A percentile compares a stretch with the other conserved stretches of the same genome.
These are phyloP conservation scores for Rhexocercosporidium sp. DNA, from an alignment of 2,329 filamentous ascomycete species.

Conservation along the genomic window DNA sequence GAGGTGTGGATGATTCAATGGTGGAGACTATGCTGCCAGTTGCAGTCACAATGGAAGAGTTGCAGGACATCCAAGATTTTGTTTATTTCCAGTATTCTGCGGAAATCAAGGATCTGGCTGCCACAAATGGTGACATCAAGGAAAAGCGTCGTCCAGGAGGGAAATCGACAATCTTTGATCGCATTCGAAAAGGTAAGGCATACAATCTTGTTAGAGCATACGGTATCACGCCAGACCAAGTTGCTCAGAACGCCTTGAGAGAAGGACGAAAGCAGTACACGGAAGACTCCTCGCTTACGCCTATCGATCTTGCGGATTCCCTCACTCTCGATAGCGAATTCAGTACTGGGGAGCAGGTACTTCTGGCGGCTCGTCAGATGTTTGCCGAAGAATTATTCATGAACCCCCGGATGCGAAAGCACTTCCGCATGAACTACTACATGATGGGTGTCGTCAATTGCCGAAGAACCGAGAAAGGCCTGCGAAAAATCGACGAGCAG, in stretches of 20 bases:
- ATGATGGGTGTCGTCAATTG: slow-evolving; percentile 84
- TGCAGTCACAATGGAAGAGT: slow-evolving; percentile 88
- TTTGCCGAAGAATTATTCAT: slow-evolving; percentile 89
- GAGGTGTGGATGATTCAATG: slow-evolving; percentile 71
- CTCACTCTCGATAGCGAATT: slow-evolving; percentile 75
- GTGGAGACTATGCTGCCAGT: slow-evolving; percentile 82
- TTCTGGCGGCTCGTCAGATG: slow-evolving; percentile 82
- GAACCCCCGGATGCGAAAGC: slow-evolving; percentile 87
- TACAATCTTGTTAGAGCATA: slow-evolving; percentile 87
- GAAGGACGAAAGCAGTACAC: slow-evolving; percentile 80
- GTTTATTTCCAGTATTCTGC: slow-evolving; percentile 90
- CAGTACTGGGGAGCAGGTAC: slow-evolving; percentile 73
- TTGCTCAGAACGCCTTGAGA: slow-evolving; percentile 84
- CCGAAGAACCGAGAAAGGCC: slow-evolving; percentile 88
- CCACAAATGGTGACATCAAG: slow-evolving; percentile 65
- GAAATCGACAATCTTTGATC: slow-evolving; percentile 80
- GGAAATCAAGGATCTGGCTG: slow-evolving; percentile 80
- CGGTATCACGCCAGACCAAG: slow-evolving; percentile 85
- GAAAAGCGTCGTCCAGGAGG: slow-evolving; percentile 79
- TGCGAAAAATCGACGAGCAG: slow-evolving; percentile 91
- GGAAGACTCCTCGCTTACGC: slow-evolving; percentile 80
- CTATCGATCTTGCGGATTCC: slow-evolving; percentile 85
- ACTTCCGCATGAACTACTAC: slow-evolving; percentile 84
- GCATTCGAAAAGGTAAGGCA: slow-evolving; percentile 78
- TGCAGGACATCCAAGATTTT: slow-evolving; percentile 96